Evolutionary conservation across 768 basidiomycete species (phyloP).

Genomic region (Trametes cubensis): DNA sequence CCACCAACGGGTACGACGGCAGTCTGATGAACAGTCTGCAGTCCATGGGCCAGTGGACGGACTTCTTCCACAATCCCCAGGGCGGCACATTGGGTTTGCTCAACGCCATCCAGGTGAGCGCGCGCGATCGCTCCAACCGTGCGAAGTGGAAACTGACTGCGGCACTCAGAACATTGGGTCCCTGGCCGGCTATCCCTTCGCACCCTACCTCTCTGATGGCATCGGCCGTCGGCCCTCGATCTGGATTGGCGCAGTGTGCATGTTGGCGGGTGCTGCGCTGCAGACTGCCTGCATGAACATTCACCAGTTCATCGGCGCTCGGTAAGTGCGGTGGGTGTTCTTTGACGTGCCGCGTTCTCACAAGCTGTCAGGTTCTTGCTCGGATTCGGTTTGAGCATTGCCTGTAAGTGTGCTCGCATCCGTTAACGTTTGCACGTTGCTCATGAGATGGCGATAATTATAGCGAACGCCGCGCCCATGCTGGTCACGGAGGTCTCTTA

Average conservation of each 20-base stretch:
- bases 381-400: conserved; percentile 77
- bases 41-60: conserved; percentile 62
- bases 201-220: conserved; percentile 72
- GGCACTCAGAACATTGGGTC: conserved; percentile 63
- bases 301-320: conserved; percentile 81
- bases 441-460: conserved; percentile 28
- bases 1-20: conserved; percentile 76
- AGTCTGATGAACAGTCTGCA: conserved; percentile 84
- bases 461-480: conserved; percentile 77
- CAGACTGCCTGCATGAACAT: conserved; percentile 75
- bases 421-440: conserved; percentile 17
- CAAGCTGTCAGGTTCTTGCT: conserved; percentile 55
- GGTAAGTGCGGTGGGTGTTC: conserved; percentile 41
- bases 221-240: conserved; percentile 69
- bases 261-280: conserved; percentile 66
- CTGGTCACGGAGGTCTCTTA: conserved; percentile 87
- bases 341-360: conserved; percentile 4
- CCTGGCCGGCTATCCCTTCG: conserved; percentile 68
- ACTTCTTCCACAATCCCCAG: conserved; percentile 58
- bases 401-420: conserved; percentile 41
- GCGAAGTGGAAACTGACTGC: conserved; percentile 22
- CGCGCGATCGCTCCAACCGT: neutral
- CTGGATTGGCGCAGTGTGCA: conserved; percentile 69
- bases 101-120: conserved; percentile 69
- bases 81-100: conserved; percentile 65